Conservation (phyloP, 768 basidiomycete species). For the Lanmaoa rubissima region DNA sequence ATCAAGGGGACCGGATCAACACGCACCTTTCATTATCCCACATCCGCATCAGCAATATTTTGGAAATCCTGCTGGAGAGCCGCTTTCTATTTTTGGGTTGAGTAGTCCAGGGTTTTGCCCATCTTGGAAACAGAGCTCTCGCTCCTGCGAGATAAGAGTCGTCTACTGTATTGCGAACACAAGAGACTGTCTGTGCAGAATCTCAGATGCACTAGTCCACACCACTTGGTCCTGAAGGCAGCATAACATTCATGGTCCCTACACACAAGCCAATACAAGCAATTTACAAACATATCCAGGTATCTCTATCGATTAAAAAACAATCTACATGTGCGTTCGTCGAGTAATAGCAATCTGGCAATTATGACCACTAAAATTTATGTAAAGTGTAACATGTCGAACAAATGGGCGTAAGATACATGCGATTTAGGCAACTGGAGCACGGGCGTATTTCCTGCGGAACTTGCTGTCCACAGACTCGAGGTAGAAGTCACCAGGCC, state of each 20-base stretch:
- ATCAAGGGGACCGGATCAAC: background rate
- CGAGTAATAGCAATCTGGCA: background rate
- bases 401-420: background rate
- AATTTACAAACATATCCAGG: slow-evolving; percentile 4
- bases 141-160: too few species aligned
- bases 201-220: background rate
- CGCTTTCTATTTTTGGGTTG: too few species aligned
- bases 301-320: slow-evolving; percentile 1
- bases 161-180: too few species aligned
- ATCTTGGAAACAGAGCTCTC: too few species aligned
- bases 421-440: slow-evolving; percentile 28
- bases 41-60: too few species aligned
- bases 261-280: slow-evolving; percentile 13
- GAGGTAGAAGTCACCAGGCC: slow-evolving; percentile 93
- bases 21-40: too few species aligned
- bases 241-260: background rate
- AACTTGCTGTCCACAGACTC: slow-evolving; percentile 86
- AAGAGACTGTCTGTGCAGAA: too few species aligned
- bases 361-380: background rate
- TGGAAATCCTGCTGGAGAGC: too few species aligned
- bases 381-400: background rate
- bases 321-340: slow-evolving; percentile 13
- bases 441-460: slow-evolving; percentile 79
- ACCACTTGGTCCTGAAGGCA: background rate
- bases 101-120: too few species aligned